Conservation (phyloP, 2,329 filamentous ascomycete genomes). For the Cladosporium oxysporum region DNA sequence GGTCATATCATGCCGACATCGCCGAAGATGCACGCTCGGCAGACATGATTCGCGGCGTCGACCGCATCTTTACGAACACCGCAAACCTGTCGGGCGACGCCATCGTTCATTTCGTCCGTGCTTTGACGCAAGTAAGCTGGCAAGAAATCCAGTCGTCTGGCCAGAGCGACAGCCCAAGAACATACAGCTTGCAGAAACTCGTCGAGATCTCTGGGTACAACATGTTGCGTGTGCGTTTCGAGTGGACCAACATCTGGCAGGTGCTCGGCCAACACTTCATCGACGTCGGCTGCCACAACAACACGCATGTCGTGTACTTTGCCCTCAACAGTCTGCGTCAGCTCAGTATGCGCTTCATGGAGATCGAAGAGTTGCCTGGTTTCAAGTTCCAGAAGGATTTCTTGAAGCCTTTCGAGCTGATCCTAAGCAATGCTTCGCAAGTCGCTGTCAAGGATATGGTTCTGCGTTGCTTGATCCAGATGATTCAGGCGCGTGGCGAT, state of each 20-base stretch:
- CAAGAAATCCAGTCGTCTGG: constrained; percentile 98
- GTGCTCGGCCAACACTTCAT: constrained; percentile 99
- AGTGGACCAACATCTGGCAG: constrained; percentile 98
- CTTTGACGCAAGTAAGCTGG: constrained; percentile 95
- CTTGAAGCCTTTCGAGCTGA: constrained; percentile 95
- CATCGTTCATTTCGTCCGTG: constrained; percentile 91
- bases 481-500: constrained; percentile 95
- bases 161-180: constrained; percentile 90
- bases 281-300: constrained; percentile 92
- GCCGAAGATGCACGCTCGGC: constrained; percentile 90
- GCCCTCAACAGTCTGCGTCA: constrained; percentile 93
- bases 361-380: constrained; percentile 93
- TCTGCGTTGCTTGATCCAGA: constrained; percentile 91
- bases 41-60: constrained; percentile 88
- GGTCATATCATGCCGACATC: constrained; percentile 69
- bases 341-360: constrained; percentile 97
- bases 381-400: constrained; percentile 99
- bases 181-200: constrained; percentile 95
- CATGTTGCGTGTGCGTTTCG: constrained; percentile 96
- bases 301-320: constrained; percentile 96
- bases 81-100: constrained; percentile 90
- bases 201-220: constrained; percentile 99
- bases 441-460: constrained; percentile 97
- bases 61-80: constrained; percentile 95
- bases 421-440: constrained; percentile 89